These are phyloP conservation scores for Alternaria incomplexa DNA, from an alignment of 2,329 filamentous ascomycete genomes.

Conservation along the genomic window DNA sequence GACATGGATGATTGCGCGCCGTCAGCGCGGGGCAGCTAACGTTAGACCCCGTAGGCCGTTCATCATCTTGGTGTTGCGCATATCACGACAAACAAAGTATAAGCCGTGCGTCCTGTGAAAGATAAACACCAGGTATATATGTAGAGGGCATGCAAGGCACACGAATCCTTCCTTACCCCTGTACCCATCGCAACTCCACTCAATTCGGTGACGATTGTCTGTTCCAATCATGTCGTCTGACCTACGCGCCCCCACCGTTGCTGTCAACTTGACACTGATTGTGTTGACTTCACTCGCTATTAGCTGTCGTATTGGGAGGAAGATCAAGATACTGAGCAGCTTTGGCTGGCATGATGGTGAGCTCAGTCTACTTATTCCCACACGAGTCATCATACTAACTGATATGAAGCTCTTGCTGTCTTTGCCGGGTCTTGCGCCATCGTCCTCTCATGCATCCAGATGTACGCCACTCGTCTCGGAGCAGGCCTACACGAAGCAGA, in stretches of 20 bases:
- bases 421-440: conserved; percentile 31
- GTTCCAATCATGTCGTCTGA: conserved; percentile 12
- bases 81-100: neutral
- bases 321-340: conserved; percentile 27
- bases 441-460: conserved; percentile 32
- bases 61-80: neutral
- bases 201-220: neutral
- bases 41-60: neutral
- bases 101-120: neutral
- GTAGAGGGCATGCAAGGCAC: neutral
- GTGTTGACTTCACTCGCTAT: conserved; percentile 30
- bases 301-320: conserved; percentile 28
- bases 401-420: conserved; percentile 24
- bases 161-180: neutral
- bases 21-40: neutral
- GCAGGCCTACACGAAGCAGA: conserved; percentile 22
- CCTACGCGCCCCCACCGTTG: conserved; percentile 25
- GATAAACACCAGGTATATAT: neutral
- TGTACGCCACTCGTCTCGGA: conserved; percentile 30
- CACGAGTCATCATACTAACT: conserved; percentile 5
- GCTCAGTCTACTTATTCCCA: neutral
- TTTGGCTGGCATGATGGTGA: conserved; percentile 38
- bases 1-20: neutral
- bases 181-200: neutral
- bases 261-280: conserved; percentile 35